A percentile compares a stretch with the other conserved stretches of the same genome.
phyloP scores from a whole-genome alignment of 371 early-diverging fungal species.

The Choanephora cucurbitarum region DNA sequence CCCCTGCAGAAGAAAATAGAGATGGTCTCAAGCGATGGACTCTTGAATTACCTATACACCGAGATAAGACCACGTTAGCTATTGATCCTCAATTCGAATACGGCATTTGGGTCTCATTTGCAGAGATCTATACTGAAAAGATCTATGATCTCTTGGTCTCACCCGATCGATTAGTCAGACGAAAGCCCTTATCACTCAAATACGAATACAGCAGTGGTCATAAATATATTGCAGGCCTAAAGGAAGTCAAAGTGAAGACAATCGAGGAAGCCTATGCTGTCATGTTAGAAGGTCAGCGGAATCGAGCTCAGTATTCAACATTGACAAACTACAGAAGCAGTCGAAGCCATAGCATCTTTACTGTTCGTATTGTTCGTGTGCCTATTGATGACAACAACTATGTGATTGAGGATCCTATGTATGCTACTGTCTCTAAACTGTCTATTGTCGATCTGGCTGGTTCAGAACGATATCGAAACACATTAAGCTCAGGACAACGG shows the following conservation, averaged over 20 bases:
- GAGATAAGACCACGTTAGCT: conserved; percentile 17
- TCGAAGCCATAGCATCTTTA: conserved; percentile 75
- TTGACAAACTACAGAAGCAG: conserved; percentile 64
- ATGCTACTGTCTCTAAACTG: conserved; percentile 59
- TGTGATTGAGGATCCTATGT: conserved; percentile 48
- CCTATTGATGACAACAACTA: conserved; percentile 55
- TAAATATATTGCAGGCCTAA: conserved; percentile 57
- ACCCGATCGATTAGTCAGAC: conserved; percentile 32
- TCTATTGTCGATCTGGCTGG: conserved; percentile 97
- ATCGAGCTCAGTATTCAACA: conserved; percentile 66
- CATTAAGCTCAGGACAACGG: conserved; percentile 77
- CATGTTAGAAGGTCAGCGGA: conserved; percentile 60
- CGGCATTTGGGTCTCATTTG: conserved; percentile 74
- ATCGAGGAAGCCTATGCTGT: conserved; percentile 65
- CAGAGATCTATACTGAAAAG: conserved; percentile 85
- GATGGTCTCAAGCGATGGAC: conserved; percentile 12
- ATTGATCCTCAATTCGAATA: conserved; percentile 62
- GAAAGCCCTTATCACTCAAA: conserved; percentile 58
- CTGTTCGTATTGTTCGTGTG: conserved; percentile 62
- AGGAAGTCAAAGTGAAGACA: conserved; percentile 62
- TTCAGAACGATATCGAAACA: conserved; percentile 85
- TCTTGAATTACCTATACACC: not conserved
- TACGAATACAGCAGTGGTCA: conserved; percentile 58
- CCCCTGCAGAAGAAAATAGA: conserved; percentile 37
- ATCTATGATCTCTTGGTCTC: conserved; percentile 72